Base-by-base conservation (phyloP, 225 moss, liverwort and hornwort species). In the Pleurozium schreberi region DNA sequence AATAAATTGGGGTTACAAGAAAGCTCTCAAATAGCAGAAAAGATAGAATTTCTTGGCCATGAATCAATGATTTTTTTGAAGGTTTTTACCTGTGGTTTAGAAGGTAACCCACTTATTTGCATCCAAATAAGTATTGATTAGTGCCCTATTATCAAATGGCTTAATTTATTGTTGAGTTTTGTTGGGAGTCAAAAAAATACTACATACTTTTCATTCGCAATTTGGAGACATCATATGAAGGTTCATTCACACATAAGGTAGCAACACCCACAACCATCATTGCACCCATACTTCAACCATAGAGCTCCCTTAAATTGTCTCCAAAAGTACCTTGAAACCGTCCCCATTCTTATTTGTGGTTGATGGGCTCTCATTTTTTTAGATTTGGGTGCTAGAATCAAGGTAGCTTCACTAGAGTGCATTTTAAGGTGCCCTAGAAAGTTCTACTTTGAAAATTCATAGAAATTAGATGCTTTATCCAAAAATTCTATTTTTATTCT, bases 171-270 rank as follows among this genome's bases (percentile, higher is more conserved):
- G 2, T 47, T 45, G 27, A 0, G 47, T 47, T 31, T 73, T 73
- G 0, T 45, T 28, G 1, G 18, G 45, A 45, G 18, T 47, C 26
- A 42, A 11, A 30, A 47, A 0, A 47, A 31, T 47, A 74, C 1
- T 47, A 2, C 0, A 11, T 14, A 30, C 0, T 47, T 47, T 47
- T 19, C 0, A 0, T 31, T 31, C 4, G 6, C 10, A 10, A 43
- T 43, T 27, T 43, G 0, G 3, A 0, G 43, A 43, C 6, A 43
- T 1, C 3, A 10, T 73, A 49, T 31, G 12, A 49, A 49, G 31
- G 12, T 19, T 20, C 31, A 19, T 49, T 31, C 7, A 11, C 18
- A 10, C 1, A 50, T 50, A 75, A n/a, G n/a, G n/a, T n/a, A n/a
- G n/a, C n/a, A n/a, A n/a, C n/a, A n/a, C n/a, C n/a, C n/a, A n/a